Conservation (phyloP, 1,284 basidiomycete species). For the Tylopilus sp. region DNA sequence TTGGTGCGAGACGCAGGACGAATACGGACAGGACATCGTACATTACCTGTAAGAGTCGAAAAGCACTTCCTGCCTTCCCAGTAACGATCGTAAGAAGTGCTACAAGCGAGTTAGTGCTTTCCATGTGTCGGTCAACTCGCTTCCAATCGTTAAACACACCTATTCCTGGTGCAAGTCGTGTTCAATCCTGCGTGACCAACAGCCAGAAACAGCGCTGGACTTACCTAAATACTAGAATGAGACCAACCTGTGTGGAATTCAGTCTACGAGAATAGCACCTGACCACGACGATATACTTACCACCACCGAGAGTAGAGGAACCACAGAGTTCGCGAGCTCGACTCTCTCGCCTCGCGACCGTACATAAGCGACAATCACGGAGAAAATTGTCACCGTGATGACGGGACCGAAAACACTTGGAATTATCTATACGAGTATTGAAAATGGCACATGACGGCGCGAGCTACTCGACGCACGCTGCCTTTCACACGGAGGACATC, state of each 20-base stretch:
- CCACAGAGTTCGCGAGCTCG: conserved; percentile 66
- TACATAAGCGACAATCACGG: conserved; percentile 57
- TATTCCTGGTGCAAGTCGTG: conserved; percentile 17
- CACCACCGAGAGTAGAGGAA: conserved; percentile 85
- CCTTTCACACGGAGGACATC: conserved; percentile 81
- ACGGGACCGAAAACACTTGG: conserved; percentile 73
- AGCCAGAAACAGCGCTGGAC: conserved; percentile 16
- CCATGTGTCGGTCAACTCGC: not conserved
- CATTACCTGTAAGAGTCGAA: conserved; percentile 56
- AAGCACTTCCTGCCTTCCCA: conserved; percentile 88
- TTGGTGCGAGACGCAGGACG: not conserved
- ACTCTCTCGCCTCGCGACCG: conserved; percentile 52
- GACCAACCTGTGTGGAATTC: conserved; percentile 50
- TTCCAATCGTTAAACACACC: conserved; percentile 21
- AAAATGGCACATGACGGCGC: not conserved
- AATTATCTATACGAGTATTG: conserved; percentile 48
- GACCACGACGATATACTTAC: conserved; percentile 46
- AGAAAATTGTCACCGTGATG: conserved; percentile 75
- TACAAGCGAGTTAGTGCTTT: conserved; percentile 28
- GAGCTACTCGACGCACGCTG: conserved; percentile 44
- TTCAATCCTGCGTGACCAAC: conserved; percentile 1
- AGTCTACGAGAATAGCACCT: not conserved
- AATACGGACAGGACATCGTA: conserved; percentile 36
- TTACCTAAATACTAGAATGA: conserved; percentile 75
- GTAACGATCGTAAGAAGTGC: conserved; percentile 77